Evolutionary conservation across 2,329 filamentous ascomycete species (phyloP).

Genomic region (Cercospora sp.): DNA sequence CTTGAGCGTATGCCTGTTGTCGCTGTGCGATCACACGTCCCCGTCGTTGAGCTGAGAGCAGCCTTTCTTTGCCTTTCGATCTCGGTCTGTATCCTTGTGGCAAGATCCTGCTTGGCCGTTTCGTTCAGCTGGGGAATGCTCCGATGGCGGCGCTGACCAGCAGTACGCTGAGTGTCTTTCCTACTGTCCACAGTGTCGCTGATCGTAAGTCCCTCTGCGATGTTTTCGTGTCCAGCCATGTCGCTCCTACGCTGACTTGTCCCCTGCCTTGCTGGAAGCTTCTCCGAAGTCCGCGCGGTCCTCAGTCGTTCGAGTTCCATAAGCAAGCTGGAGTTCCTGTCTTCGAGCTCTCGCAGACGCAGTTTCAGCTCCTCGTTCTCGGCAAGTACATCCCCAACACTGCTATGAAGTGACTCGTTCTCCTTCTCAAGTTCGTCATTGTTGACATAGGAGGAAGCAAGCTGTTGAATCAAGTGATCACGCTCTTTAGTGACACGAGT

Average conservation of each 20-base stretch:
- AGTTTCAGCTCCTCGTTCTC: slow-evolving; percentile 71
- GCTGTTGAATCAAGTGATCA: slow-evolving; percentile 64
- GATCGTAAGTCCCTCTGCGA: slow-evolving; percentile 15
- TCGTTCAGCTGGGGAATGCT: slow-evolving; percentile 22
- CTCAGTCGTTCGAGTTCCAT: slow-evolving; percentile 40
- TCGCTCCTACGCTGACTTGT: neutral
- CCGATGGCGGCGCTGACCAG: neutral
- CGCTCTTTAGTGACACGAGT: slow-evolving; percentile 64
- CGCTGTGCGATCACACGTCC: neutral
- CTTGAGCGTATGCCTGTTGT: slow-evolving; percentile 9
- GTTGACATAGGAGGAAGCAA: slow-evolving; percentile 61
- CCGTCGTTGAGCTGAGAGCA: neutral
- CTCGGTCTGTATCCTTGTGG: slow-evolving; percentile 35
- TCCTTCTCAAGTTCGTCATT: slow-evolving; percentile 53
- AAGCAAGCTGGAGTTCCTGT: slow-evolving; percentile 46
- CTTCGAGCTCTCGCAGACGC: slow-evolving; percentile 43
- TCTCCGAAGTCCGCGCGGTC: neutral
- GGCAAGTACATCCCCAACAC: slow-evolving; percentile 64
- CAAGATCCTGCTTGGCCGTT: slow-evolving; percentile 23
- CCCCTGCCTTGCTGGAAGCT: neutral
- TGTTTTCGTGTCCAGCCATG: slow-evolving; percentile 5
- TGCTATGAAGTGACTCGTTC: slow-evolving; percentile 57
- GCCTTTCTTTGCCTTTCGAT: slow-evolving; percentile 29
- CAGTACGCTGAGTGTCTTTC: neutral
- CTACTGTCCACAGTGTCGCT: neutral